Conservation (phyloP, 1,284 basidiomycete species). For the Laetiporus sulphureus region DNA sequence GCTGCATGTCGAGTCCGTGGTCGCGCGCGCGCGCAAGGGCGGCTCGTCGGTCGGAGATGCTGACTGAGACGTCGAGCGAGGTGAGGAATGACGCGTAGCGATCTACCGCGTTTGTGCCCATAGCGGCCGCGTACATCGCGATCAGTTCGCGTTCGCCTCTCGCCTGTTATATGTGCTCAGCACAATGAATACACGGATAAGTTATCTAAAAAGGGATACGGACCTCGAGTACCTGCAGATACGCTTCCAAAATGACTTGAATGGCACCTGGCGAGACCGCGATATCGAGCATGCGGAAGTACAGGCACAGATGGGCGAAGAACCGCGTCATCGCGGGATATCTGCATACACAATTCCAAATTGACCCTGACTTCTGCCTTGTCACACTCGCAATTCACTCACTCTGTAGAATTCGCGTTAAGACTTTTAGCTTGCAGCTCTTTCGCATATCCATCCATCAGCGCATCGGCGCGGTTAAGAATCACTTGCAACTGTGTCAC, state of each 20-base stretch:
- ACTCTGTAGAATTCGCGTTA: slow-evolving; percentile 54
- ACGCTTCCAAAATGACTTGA: slow-evolving; percentile 83
- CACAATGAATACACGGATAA: not conserved
- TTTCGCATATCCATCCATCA: slow-evolving; percentile 71
- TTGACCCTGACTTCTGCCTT: slow-evolving; percentile 1
- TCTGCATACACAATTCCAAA: slow-evolving; percentile 27
- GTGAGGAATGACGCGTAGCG: slow-evolving; percentile 91
- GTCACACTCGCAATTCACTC: slow-evolving; percentile 20
- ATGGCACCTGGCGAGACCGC: slow-evolving; percentile 67
- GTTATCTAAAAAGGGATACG: slow-evolving; percentile 18
- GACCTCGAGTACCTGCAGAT: slow-evolving; percentile 84
- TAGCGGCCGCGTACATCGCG: slow-evolving; percentile 87
- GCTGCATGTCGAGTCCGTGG: slow-evolving; percentile 77
- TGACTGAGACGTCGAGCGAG: slow-evolving; percentile 68
- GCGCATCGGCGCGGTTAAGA: slow-evolving; percentile 59
- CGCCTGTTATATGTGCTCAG: slow-evolving; percentile 30
- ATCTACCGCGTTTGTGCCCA: slow-evolving; percentile 89
- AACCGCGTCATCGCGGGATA: slow-evolving; percentile 77
- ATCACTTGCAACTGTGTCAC: slow-evolving; percentile 85
- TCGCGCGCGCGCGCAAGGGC: slow-evolving; percentile 77
- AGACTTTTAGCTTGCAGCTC: slow-evolving; percentile 49
- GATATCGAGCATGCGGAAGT: slow-evolving; percentile 77
- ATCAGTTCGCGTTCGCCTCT: slow-evolving; percentile 85
- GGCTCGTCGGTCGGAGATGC: slow-evolving; percentile 60
- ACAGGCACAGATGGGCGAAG: slow-evolving; percentile 93